Percentiles rank a stretch among this genome's conserved stretches.
phyloP scores from a whole-genome alignment of 148 eudicot species.

The Rhododendron simsii region DNA sequence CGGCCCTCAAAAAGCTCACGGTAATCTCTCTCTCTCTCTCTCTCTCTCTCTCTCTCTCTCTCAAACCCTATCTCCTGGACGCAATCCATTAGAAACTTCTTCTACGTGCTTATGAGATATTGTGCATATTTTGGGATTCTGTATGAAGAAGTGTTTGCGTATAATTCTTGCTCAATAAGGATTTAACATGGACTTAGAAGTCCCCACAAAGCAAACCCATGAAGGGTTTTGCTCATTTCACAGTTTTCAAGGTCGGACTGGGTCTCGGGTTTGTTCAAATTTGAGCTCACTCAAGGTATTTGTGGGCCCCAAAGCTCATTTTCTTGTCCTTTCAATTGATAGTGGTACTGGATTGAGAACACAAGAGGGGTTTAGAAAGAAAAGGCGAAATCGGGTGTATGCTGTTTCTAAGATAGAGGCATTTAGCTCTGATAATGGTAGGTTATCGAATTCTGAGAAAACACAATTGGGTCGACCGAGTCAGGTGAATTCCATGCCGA shows the following conservation, averaged over 20 bases:
- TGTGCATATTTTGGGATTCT: not conserved
- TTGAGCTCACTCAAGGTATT: conserved; percentile 15
- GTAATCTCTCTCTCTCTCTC: not conserved
- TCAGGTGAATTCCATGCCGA: conserved; percentile 7
- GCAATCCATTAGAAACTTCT: not conserved
- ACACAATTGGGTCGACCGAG: conserved; percentile 12
- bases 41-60: not conserved
- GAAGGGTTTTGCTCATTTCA: conserved; percentile 53
- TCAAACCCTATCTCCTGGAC: not conserved
- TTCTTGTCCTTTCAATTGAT: conserved; percentile 17
- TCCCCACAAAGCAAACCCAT: conserved; percentile 40
- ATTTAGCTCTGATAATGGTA: conserved; percentile 33
- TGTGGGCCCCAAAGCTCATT: conserved; percentile 16
- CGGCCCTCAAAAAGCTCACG: not conserved
- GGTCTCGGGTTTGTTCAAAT: conserved; percentile 31
- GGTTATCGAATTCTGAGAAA: conserved; percentile 26
- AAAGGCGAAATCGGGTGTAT: conserved; percentile 23
- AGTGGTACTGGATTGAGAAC: conserved; percentile 13
- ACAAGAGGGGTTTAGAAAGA: conserved; percentile 18
- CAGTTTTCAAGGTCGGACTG: conserved; percentile 18
- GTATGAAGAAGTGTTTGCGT: not conserved
- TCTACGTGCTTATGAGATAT: not conserved
- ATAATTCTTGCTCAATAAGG: not conserved
- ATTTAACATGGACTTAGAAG: conserved; percentile 31
- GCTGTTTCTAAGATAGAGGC: conserved; percentile 36